These are phyloP conservation scores for Micractinium conductrix DNA, from an alignment of 139 green algal genomes.

Conservation along the genomic window DNA sequence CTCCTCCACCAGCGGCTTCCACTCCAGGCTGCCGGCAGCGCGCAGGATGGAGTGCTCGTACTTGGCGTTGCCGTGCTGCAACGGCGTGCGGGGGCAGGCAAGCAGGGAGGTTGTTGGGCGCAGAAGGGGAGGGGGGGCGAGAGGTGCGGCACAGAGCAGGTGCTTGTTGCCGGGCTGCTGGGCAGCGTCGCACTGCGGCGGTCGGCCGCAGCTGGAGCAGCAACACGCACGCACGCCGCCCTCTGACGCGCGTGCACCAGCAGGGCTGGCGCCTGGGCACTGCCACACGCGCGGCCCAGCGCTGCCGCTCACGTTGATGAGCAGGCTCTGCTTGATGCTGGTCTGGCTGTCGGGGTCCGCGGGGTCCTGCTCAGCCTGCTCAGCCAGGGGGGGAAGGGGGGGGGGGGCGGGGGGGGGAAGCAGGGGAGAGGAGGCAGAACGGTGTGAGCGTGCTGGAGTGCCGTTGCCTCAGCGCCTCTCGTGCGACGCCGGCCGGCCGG, in stretches of 20 bases:
- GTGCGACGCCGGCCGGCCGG: too few relatives aligned
- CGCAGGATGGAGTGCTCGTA: conserved; percentile 53
- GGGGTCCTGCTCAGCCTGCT: conserved; percentile 45
- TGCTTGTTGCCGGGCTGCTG: too few relatives aligned
- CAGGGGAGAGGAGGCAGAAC: background rate
- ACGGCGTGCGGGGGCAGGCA: background rate
- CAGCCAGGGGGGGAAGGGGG: background rate
- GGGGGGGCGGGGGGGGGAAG: background rate
- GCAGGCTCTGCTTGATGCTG: conserved; percentile 39
- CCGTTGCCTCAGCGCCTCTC: background rate
- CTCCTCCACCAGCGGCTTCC: conserved; percentile 50
- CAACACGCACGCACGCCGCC: too few relatives aligned
- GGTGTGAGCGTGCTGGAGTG: background rate
- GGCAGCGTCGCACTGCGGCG: too few relatives aligned
- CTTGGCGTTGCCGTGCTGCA: conserved; percentile 46
- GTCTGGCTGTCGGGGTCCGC: conserved; percentile 35
- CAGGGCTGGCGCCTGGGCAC: background rate
- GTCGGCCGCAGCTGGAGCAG: background rate
- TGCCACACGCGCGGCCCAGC: background rate
- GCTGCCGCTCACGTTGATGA: conserved; percentile 42
- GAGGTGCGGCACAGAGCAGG: background rate
- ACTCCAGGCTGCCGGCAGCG: conserved; percentile 47
- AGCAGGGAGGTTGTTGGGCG: background rate
- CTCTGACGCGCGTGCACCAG: background rate
- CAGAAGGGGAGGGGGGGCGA: background rate